Base-by-base conservation (phyloP, 1,284 basidiomycete species). In the Vanrija sp. region DNA sequence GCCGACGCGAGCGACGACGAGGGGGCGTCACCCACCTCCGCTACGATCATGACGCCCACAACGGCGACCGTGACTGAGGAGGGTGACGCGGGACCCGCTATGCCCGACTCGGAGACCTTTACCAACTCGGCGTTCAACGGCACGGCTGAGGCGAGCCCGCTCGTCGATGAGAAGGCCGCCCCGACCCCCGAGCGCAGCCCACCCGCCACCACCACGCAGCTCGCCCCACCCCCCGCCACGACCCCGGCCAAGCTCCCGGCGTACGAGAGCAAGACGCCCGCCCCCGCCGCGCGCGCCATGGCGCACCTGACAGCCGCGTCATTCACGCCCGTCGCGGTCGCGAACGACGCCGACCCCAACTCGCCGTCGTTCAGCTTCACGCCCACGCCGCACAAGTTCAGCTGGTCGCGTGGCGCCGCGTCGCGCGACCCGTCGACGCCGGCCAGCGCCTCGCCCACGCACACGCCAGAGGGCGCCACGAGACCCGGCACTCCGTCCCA, bases 311-410 rank as follows among this genome's bases (percentile, higher is more conserved):
- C 31, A 9, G 31, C 31, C 4, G 5, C 38, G 19, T 18, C 38
- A 3, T 39, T 39, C n/a, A 39, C 38, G 38, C 38, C 38, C 38
- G 38, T 39, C 10, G 38, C 38, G n/a, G 2, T 8, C 2, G 6
- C 10, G 10, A 14, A 10, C 16, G 37, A 14, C 38, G 19, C n/a
- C 31, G 31, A 15, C 25, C n/a, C 25, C 4, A 5, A 18, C 27
- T n/a, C 14, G 9, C 8, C 41, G 22, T 22, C 16, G n/a, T 51
- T 45, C 35, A 23, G 41, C 7, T 51, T 51, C 37, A 51, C 49
- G 7, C 49, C 49, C 0, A 51, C 49, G 12, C 49, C 49, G 23
- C 43, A 51, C 49, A 44, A 39, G 43, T 36, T 42, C 6, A 14
- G 19, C 12, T 50, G 48, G 48, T 41, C 37, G 36, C 45, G 36